Evolutionary conservation across 441 rosid species (phyloP), one percentile per base, ranked within the genome.

Genomic region (Aleurites moluccanus): DNA sequence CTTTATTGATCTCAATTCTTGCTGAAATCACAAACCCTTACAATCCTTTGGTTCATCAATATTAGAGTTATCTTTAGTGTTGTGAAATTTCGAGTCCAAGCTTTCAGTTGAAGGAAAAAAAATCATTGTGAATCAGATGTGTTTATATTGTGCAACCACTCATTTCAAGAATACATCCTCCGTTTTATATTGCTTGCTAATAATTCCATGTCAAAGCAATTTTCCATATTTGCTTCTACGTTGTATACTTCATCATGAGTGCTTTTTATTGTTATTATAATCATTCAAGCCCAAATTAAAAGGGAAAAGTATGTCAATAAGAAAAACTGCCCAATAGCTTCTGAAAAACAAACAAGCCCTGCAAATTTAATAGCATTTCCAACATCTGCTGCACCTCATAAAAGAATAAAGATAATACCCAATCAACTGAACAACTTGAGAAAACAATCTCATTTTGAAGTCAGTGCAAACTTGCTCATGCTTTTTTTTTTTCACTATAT

Each of bases 401-500:
- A 49, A 40, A 40, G 42, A 40, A 40, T 30, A 5, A 40, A 8
- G 47, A 44, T 44, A 8, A 44, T 6, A 64, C 25, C n/a, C 38
- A 74, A 16, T 27, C 53, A 16, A 55, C 3, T 11, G 44, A 73
- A 52, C 40, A 52, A 53, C 28, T 55, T 28, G 56, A 53, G 9
- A 15, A 25, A 15, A 28, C 15, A 73, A 33, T 47, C 33, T 52
- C 60, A 28, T 59, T 18, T 47, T 20, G 47, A 44, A 49, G 28
- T 6, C 11, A n/a, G 9, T 25, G 52, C 69, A 42, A 55, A 65
- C 62, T n/a, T 55, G 28, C 40, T 73, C 70, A 50, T 64, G 52
- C 40, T 18, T 49, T 44, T 38, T 49, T 44, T 38, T 44, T 44
- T 44, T 21, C n/a, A 47, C 30, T 21, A 23, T 49, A 49, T 47